These are phyloP conservation scores for Heliamphora exappendiculata DNA, from an alignment of 148 eudicot species.

Conservation along the genomic window DNA sequence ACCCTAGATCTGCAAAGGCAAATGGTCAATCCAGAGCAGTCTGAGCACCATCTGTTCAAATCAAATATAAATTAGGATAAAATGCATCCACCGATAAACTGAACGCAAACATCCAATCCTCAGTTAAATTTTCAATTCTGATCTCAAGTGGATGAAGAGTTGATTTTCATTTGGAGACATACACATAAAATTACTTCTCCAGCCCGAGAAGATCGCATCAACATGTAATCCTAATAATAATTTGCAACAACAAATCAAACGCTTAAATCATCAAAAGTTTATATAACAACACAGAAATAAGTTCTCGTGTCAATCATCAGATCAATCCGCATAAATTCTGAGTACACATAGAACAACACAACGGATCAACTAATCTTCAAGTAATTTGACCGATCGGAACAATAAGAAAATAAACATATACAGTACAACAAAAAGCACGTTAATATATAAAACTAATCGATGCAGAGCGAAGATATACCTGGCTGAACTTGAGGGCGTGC, in stretches of 20 bases:
- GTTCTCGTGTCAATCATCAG: background rate
- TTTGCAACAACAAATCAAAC: background rate
- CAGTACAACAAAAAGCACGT: background rate
- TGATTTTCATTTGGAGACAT: background rate
- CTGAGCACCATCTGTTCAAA: background rate
- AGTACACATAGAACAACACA: background rate
- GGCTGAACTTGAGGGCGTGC: constrained; percentile 24
- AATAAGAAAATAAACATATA: background rate
- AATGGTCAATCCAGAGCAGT: background rate
- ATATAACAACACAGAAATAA: background rate
- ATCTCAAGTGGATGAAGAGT: background rate
- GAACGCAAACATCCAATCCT: background rate
- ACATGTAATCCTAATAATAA: background rate
- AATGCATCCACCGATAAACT: background rate
- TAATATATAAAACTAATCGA: background rate
- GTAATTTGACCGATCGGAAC: background rate
- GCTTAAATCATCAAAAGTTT: background rate
- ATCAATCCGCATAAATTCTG: background rate
- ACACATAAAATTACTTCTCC: background rate
- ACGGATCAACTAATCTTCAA: background rate
- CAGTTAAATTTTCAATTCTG: background rate
- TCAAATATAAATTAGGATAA: background rate
- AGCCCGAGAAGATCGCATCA: background rate
- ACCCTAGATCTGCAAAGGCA: background rate
- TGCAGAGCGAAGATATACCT: constrained; percentile 14